These are phyloP conservation scores for Penicillium sp. DNA, from an alignment of 2,329 filamentous ascomycete genomes.

Conservation along the genomic window DNA sequence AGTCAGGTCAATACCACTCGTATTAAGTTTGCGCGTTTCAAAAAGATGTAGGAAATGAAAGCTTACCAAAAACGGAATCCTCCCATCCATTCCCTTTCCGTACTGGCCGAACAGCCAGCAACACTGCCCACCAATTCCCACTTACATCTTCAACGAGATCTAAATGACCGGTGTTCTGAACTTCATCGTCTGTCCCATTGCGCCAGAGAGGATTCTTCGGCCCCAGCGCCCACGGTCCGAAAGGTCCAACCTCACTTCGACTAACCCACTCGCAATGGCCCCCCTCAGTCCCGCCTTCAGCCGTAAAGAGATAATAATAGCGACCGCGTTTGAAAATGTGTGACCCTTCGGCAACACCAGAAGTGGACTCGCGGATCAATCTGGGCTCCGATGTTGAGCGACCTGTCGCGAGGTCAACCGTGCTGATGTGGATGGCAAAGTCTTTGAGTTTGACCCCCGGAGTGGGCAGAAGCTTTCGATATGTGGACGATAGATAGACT, in stretches of 20 bases:
- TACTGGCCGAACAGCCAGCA: conserved; percentile 43
- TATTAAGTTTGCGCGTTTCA: neutral
- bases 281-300: conserved; percentile 54
- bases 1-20: too few species aligned
- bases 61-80: conserved; percentile 41
- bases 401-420: conserved; percentile 29
- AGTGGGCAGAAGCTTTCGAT: conserved; percentile 33
- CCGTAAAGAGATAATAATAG: conserved; percentile 50
- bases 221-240: conserved; percentile 58
- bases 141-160: conserved; percentile 44
- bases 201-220: conserved; percentile 54
- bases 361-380: conserved; percentile 42
- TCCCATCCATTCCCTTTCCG: conserved; percentile 25
- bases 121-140: conserved; percentile 46
- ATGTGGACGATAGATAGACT: conserved; percentile 44
- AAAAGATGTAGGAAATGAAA: neutral
- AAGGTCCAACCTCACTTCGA: conserved; percentile 47
- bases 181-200: conserved; percentile 44
- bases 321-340: conserved; percentile 49
- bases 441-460: conserved; percentile 43
- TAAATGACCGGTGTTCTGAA: conserved; percentile 48
- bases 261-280: conserved; percentile 56
- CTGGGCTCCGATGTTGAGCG: conserved; percentile 27
- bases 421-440: conserved; percentile 42
- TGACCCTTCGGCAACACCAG: conserved; percentile 47